Conservation (phyloP, 73 alveolate genomes). For the Paramecium biaurelia region DNA sequence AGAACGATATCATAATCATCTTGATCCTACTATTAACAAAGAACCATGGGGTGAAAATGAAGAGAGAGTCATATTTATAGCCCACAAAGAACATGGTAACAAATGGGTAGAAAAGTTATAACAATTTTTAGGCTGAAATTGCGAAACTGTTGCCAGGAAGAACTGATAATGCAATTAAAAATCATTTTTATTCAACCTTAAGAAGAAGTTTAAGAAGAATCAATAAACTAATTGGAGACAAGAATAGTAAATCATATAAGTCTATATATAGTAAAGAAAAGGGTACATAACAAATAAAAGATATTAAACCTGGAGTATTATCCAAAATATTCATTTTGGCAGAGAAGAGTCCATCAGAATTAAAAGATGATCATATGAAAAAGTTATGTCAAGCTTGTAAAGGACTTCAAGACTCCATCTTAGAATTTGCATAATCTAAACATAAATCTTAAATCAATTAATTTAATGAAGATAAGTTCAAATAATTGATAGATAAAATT, state of each 20-base stretch:
- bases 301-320: constrained; percentile 54
- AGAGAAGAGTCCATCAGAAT: constrained; percentile 40
- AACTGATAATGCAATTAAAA: constrained; percentile 79
- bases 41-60: constrained; percentile 91
- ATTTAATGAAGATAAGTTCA: constrained; percentile 49
- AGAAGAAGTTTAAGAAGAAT: constrained; percentile 65
- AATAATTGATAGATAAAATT: constrained; percentile 44
- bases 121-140: constrained; percentile 39
- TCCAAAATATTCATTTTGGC: constrained; percentile 55
- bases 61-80: constrained; percentile 89
- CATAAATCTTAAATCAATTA: not conserved
- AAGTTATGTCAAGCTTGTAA: constrained; percentile 52
- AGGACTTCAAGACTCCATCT: constrained; percentile 41
- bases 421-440: constrained; percentile 55
- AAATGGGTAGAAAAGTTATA: constrained; percentile 77
- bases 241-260: constrained; percentile 31
- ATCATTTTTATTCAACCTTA: constrained; percentile 80
- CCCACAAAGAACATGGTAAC: constrained; percentile 90
- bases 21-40: constrained; percentile 91
- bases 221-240: constrained; percentile 53
- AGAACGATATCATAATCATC: constrained; percentile 97
- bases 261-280: not conserved
- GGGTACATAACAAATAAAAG: constrained; percentile 50
- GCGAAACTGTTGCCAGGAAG: constrained; percentile 60
- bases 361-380: constrained; percentile 55